Evolutionary conservation across 306 rosid genomes (phyloP).

Genomic region (Prunus dulcis): DNA sequence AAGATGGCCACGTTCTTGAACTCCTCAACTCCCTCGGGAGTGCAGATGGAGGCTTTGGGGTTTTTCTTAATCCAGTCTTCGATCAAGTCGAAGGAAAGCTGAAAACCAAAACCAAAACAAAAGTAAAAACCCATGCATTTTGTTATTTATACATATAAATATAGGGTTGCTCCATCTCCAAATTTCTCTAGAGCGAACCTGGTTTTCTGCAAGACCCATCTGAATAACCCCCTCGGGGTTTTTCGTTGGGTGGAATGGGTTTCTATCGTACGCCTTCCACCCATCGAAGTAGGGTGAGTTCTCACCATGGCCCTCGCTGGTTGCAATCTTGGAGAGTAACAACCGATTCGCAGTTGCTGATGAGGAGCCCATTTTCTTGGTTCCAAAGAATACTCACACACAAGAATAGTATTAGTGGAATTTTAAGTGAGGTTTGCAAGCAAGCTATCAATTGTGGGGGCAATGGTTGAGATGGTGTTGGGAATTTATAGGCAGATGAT

Average conservation of each 20-base stretch:
- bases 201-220: conserved; percentile 96
- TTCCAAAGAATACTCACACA: not conserved
- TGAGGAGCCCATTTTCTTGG: conserved; percentile 16
- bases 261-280: conserved; percentile 73
- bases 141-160: not conserved
- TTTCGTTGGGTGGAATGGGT: conserved; percentile 66
- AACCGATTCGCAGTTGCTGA: conserved; percentile 18
- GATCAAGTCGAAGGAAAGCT: conserved; percentile 63
- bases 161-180: too few species aligned
- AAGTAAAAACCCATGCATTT: not conserved
- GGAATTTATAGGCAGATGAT: conserved; percentile 18
- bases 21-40: conserved; percentile 58
- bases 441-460: not conserved
- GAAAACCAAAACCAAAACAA: not conserved
- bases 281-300: conserved; percentile 81
- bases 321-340: conserved; percentile 66
- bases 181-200: conserved; percentile 33
- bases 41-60: conserved; percentile 79
- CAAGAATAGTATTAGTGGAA: not conserved
- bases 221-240: conserved; percentile 82
- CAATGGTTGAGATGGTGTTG: not conserved
- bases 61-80: conserved; percentile 68
- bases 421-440: not conserved
- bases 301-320: conserved; percentile 72
- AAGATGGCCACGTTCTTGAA: conserved; percentile 65